Evolutionary conservation across 2,329 filamentous ascomycete species (phyloP).

Genomic region (Blumeria graminis): DNA sequence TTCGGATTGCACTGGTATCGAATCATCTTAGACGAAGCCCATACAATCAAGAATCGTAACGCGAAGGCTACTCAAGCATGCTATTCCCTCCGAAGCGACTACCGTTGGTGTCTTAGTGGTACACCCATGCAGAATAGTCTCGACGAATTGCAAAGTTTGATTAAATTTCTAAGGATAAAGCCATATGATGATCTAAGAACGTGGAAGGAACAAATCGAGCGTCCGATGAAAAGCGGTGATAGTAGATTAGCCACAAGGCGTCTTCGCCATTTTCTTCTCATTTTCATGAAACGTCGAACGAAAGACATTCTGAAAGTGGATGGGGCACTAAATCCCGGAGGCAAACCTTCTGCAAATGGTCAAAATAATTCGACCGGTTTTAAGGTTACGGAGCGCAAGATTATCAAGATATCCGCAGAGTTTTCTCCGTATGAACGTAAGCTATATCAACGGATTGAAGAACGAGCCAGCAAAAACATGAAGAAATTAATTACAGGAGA

Average conservation of each 20-base stretch:
- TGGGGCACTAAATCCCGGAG: constrained; percentile 54
- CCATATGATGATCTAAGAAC: constrained; percentile 67
- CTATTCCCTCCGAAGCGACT: constrained; percentile 62
- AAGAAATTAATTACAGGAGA: constrained; percentile 70
- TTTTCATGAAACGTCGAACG: constrained; percentile 96
- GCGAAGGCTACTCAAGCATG: constrained; percentile 87
- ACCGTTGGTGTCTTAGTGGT: constrained; percentile 87
- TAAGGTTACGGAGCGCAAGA: constrained; percentile 75
- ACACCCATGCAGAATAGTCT: constrained; percentile 98
- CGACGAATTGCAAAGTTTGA: constrained; percentile 81
- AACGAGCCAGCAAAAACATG: constrained; percentile 65
- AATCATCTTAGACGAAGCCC: constrained; percentile 84
- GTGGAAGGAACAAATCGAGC: constrained; percentile 82
- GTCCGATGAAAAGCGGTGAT: constrained; percentile 70
- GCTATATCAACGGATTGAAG: constrained; percentile 69
- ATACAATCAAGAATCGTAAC: constrained; percentile 95
- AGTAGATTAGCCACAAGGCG: constrained; percentile 74
- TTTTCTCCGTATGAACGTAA: constrained; percentile 59
- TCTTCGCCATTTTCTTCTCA: constrained; percentile 61
- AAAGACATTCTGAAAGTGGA: constrained; percentile 90
- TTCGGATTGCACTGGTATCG: constrained; percentile 91
- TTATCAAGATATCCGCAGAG: constrained; percentile 54
- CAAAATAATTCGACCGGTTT: constrained; percentile 38
- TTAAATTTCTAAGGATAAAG: constrained; percentile 77
- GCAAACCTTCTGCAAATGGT: constrained; percentile 28